Evolutionary conservation across 345 rosid species (phyloP), one percentile per base, ranked within the genome.

Genomic region (Firmiana major): DNA sequence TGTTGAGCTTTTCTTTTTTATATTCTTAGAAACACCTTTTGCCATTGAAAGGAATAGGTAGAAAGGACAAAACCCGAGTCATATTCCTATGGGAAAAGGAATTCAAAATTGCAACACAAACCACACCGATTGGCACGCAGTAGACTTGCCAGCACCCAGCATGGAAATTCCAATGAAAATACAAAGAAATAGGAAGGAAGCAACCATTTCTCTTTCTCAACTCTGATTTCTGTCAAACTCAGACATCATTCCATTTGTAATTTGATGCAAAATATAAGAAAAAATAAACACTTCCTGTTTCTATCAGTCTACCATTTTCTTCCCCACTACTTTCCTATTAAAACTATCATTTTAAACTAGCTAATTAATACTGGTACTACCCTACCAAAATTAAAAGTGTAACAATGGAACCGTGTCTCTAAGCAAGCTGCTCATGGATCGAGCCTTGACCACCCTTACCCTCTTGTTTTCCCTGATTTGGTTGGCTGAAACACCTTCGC

Each of bases 401-500:
- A 21, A 11, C 60, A 71, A 78, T 60, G 80, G 75, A 78, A 71
- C 75, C 15, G 80, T 60, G 10, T 74, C 15, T 42, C 45, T 26
- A 26, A 74, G 28, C 68, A 74, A 74, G 63, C 77, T 74, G 42
- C 3, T 74, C 1, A 74, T 60, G 24, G 77, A 60, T 60, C 68
- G 67, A 74, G 77, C 67, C 67, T 60, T 73, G 53, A 73, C 69
- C 75, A 17, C 45, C n/a, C 15, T n/a, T 2, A 24, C 40, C 51
- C 24, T 17, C 59, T 77, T 70, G 45, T 16, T 46, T 36, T 69
- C 22, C 74, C 15, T 43, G 26, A 17, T 48, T 8, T 70, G 71
- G 53, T 67, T 43, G 26, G 48, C 26, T 17, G 73, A 26, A 49
- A 12, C 51, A 12, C 8, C 3, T 7, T 46, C 73, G 0, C 40